Percentiles rank a stretch among this genome's conserved stretches.
phyloP scores from a whole-genome alignment of 2,329 filamentous ascomycete species.

The Colletotrichum sp. region DNA sequence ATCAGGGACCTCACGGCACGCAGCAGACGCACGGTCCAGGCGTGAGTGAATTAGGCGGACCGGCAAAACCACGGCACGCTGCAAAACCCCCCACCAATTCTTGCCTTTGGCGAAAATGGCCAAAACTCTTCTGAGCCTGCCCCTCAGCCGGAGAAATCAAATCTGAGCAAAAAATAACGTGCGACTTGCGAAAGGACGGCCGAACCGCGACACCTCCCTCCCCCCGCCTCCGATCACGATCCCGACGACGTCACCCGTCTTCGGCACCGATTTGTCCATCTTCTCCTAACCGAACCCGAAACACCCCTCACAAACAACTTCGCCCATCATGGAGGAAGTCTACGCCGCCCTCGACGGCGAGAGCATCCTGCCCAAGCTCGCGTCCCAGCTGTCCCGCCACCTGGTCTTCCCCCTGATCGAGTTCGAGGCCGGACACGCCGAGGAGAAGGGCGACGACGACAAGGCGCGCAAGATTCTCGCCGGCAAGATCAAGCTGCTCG shows the following conservation, averaged over 20 bases:
- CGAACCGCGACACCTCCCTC: constrained; percentile 5
- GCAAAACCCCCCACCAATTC: constrained; percentile 23
- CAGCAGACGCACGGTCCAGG: not conserved
- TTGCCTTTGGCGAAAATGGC: constrained; percentile 23
- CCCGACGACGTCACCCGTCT: not conserved
- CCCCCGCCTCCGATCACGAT: constrained; percentile 29
- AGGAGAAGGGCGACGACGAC: constrained; percentile 68
- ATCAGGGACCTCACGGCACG: not conserved
- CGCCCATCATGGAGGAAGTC: constrained; percentile 24
- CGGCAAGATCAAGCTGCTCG: constrained; percentile 91
- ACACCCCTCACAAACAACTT: not conserved
- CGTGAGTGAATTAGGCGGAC: not conserved
- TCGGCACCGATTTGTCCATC: not conserved
- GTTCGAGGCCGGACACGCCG: constrained; percentile 83
- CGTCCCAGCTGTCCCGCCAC: constrained; percentile 92
- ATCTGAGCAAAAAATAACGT: constrained; percentile 5
- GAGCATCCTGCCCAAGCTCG: constrained; percentile 83
- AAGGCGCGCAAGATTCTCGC: constrained; percentile 75
- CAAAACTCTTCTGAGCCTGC: constrained; percentile 22
- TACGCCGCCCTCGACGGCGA: constrained; percentile 23
- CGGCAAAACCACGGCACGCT: constrained; percentile 21
- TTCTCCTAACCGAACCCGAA: not conserved
- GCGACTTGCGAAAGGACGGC: constrained; percentile 7
- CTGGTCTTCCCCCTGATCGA: constrained; percentile 96
- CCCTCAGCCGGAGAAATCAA: constrained; percentile 18